These are phyloP conservation scores for Nemania abortiva DNA, from an alignment of 2,329 filamentous ascomycete genomes.

Conservation along the genomic window DNA sequence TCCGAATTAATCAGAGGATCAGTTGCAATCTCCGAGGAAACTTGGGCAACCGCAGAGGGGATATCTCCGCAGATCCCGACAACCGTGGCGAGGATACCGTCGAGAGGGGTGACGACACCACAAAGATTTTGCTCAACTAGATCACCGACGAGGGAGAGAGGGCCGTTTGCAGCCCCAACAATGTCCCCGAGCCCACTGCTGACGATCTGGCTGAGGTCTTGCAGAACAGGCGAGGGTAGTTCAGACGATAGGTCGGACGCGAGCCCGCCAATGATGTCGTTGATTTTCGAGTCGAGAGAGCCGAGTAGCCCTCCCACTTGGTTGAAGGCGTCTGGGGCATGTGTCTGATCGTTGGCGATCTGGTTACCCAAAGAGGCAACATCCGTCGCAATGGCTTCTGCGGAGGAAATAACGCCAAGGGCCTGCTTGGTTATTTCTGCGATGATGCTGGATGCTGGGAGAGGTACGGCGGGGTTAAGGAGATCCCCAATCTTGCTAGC, in stretches of 20 bases:
- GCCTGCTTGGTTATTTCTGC: constrained; percentile 41
- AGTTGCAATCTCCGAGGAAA: constrained; percentile 31
- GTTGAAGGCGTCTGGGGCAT: constrained; percentile 40
- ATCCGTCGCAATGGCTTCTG: constrained; percentile 43
- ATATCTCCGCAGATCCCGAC: constrained; percentile 46
- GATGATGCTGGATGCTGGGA: constrained; percentile 40
- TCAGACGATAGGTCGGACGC: constrained; percentile 35
- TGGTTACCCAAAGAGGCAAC: constrained; percentile 43
- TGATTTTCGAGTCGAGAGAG: constrained; percentile 41
- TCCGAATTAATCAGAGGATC: constrained; percentile 28
- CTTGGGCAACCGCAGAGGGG: constrained; percentile 37
- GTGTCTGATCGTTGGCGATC: constrained; percentile 35
- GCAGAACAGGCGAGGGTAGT: constrained; percentile 35
- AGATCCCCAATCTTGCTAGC: constrained; percentile 38
- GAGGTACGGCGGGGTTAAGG: constrained; percentile 37
- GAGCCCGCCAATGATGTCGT: constrained; percentile 38
- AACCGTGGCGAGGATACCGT: constrained; percentile 45
- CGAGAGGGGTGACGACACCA: constrained; percentile 40
- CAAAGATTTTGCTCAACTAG: constrained; percentile 46
- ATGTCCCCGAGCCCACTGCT: constrained; percentile 43
- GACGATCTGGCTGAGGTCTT: constrained; percentile 36
- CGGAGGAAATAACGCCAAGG: constrained; percentile 36
- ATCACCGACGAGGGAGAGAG: constrained; percentile 40
- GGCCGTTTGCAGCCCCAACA: constrained; percentile 38
- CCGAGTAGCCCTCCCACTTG: constrained; percentile 40